Base-by-base conservation (phyloP, 768 basidiomycete species). In the Russula virescens region DNA sequence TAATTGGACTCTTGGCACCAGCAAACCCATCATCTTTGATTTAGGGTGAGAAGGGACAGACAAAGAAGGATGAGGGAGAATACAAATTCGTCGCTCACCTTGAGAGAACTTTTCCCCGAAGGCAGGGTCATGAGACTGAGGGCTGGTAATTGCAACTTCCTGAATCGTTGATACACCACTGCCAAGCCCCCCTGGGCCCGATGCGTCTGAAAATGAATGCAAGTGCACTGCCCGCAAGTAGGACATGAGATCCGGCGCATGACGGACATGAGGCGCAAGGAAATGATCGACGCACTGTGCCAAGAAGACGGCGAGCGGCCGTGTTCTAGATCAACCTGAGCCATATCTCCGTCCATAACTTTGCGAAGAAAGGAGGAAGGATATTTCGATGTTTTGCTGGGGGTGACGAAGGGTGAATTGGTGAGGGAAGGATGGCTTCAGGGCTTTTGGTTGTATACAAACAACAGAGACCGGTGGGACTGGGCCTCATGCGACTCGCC, bases 51-150 rank as follows among this genome's bases (percentile, higher is more conserved):
- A 9, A 7, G 34, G 14, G 23, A 51, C 0, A 21, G 25, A 2
- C 5, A 35, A 38, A 31, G 26, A 5, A 35, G 34, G 34, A 10
- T 5, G 34, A 10, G 34, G 19, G 21, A 25, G 16, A 40, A 3
- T 10, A 1, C 5, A 38, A 38, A 8, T 40, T 11, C 14, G 47
- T 40, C 18, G 9, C 35, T 19, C 45, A 62, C 55, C 42, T 35
- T 34, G 55, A 28, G 34, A 46, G 23, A 35, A 8, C 10, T 57
- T 57, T 43, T 62, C 55, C 16, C 57, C 61, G 21, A 51, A n/a
- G 5, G n/a, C 31, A 1, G 49, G 51, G 13, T 62, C 61, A 2
- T 21, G 8, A 19, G 49, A 46, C n/a, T n/a, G n/a, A n/a, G n/a
- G n/a, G n/a, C n/a, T n/a, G n/a, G n/a, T n/a, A n/a, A n/a, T n/a